phyloP scores from a whole-genome alignment of 192 early-diverging fungal genomes.

The Blastocladiella britannica region DNA sequence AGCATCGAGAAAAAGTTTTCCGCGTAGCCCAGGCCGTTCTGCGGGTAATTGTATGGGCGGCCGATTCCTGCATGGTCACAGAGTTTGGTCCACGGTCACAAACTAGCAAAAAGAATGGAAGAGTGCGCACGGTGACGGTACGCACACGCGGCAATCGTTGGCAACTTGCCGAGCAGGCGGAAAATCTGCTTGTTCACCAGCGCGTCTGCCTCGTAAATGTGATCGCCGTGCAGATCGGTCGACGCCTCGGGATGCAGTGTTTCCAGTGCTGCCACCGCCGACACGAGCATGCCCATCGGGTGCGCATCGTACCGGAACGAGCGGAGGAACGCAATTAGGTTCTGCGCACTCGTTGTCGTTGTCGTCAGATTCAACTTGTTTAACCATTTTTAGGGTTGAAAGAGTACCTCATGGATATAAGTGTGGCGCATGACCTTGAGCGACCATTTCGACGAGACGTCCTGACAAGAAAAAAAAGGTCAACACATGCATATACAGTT shows the following conservation, averaged over 20 bases:
- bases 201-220: slow-evolving; percentile 10
- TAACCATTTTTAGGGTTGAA: too few species aligned
- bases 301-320: slow-evolving; percentile 43
- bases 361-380: too few species aligned
- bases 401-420: too few species aligned
- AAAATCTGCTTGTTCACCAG: slow-evolving; percentile 26
- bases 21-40: slow-evolving; percentile 27
- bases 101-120: background rate
- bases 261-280: slow-evolving; percentile 30
- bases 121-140: slow-evolving; percentile 11
- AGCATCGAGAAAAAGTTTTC: slow-evolving; percentile 51
- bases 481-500: too few species aligned
- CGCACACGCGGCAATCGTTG: slow-evolving; percentile 37
- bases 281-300: slow-evolving; percentile 44
- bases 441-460: too few species aligned
- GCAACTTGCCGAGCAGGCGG: slow-evolving; percentile 35
- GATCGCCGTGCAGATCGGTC: slow-evolving; percentile 31
- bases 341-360: too few species aligned
- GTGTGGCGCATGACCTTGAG: slow-evolving; percentile 30
- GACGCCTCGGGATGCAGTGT: slow-evolving; percentile 51
- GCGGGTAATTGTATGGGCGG: slow-evolving; percentile 15
- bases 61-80: too few species aligned
- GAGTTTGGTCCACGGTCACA: too few species aligned
- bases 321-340: slow-evolving; percentile 26
- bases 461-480: too few species aligned